A percentile compares a stretch with the other conserved stretches of the same genome.
Evolutionary conservation across 208 protist genomes (phyloP).

Genomic region (Porcisia hertigi): DNA sequence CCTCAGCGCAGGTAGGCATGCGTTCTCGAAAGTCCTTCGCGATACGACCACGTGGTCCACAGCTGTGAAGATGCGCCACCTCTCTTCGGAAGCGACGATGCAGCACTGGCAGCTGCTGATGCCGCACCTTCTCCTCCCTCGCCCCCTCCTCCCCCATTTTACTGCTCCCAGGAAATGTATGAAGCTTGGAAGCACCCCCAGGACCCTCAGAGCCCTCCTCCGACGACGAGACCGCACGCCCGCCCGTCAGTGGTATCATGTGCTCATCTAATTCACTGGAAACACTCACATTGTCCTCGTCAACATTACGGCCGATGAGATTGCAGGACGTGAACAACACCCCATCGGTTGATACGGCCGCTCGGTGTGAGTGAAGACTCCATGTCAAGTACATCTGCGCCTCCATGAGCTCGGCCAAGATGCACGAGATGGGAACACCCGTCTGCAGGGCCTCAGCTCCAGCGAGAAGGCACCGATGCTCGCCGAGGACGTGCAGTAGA

Average conservation of each 20-base stretch:
- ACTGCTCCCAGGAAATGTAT: neutral
- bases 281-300: too few species aligned
- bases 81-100: conserved; percentile 1
- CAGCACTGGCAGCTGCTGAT: neutral
- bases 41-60: neutral
- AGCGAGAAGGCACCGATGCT: conserved; percentile 27
- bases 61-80: conserved; percentile 6
- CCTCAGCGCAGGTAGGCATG: neutral
- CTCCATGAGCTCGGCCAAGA: conserved; percentile 19
- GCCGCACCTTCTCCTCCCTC: neutral
- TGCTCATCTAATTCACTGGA: too few species aligned
- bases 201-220: neutral
- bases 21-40: neutral
- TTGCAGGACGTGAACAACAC: neutral
- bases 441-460: conserved; percentile 43
- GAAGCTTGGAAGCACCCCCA: neutral
- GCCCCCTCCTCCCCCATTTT: neutral
- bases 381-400: conserved; percentile 20
- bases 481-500: conserved; percentile 12
- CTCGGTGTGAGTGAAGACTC: conserved; percentile 3
- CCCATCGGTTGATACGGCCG: neutral
- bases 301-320: neutral
- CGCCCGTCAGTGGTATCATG: neutral
- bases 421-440: conserved; percentile 39
- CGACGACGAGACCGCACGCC: neutral